Evolutionary conservation across 106 monocot genomes (phyloP).

Genomic region (Iris macrosiphon): DNA sequence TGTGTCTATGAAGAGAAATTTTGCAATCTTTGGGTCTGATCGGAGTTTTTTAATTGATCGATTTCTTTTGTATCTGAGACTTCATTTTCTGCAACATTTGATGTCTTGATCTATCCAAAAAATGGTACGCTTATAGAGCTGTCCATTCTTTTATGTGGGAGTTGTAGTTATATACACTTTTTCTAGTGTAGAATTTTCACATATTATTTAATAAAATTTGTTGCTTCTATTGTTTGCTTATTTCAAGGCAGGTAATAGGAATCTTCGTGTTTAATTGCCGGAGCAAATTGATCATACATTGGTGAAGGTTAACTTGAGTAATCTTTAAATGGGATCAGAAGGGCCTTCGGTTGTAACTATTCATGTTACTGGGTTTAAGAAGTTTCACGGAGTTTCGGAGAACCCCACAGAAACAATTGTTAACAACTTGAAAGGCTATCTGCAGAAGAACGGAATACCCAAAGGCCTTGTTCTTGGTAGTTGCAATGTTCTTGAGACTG

Average conservation of each 20-base stretch:
- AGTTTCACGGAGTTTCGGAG: constrained; percentile 69
- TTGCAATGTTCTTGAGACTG: constrained; percentile 70
- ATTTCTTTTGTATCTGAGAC: no score
- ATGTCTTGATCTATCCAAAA: no score
- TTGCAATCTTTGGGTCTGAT: no score
- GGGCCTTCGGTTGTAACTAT: constrained; percentile 60
- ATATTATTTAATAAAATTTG: no score
- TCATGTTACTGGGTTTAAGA: constrained; percentile 79
- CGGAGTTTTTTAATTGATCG: no score
- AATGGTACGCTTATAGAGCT: no score
- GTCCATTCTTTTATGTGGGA: no score
- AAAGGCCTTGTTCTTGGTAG: constrained; percentile 56
- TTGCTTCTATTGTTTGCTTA: no score
- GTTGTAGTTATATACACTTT: no score
- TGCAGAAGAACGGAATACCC: constrained; percentile 49
- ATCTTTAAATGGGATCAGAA: constrained; percentile 62
- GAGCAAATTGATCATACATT: neutral
- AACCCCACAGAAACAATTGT: constrained; percentile 80
- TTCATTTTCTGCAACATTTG: no score
- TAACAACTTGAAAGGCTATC: constrained; percentile 41
- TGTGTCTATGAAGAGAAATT: no score
- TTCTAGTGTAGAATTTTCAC: no score
- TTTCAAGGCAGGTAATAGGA: neutral
- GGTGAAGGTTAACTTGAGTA: neutral
- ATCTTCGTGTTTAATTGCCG: neutral